Evolutionary conservation across 208 protist genomes (phyloP).

Genomic region (Leptomonas seymouri): DNA sequence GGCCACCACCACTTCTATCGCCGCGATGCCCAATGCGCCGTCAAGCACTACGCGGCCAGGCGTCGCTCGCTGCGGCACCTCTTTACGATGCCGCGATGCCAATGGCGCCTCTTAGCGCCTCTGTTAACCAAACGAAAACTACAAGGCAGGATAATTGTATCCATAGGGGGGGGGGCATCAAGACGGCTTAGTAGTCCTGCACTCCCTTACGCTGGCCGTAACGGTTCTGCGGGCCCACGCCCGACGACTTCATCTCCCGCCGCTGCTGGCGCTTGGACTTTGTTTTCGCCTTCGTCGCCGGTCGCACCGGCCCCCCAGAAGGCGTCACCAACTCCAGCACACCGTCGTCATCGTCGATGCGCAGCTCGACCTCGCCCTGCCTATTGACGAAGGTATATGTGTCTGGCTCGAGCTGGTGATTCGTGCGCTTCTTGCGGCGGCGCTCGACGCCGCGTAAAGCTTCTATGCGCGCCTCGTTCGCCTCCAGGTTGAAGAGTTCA

Average conservation of each 20-base stretch:
- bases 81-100: too few relatives aligned
- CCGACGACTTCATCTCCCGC: slow-evolving; percentile 64
- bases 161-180: too few relatives aligned
- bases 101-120: too few relatives aligned
- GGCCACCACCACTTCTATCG: too few relatives aligned
- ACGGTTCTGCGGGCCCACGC: slow-evolving; percentile 56
- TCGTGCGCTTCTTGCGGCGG: slow-evolving; percentile 57
- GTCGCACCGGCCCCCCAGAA: slow-evolving; percentile 26
- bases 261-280: slow-evolving; percentile 73
- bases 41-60: too few relatives aligned
- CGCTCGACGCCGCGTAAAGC: slow-evolving; percentile 33
- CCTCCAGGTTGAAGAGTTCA: slow-evolving; percentile 82
- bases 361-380: slow-evolving; percentile 83
- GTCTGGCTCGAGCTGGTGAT: slow-evolving; percentile 82
- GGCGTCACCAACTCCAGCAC: slow-evolving; percentile 67
- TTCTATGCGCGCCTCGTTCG: slow-evolving; percentile 55
- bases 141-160: too few relatives aligned
- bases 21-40: too few relatives aligned
- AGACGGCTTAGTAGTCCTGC: slow-evolving; percentile 50
- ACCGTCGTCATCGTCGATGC: slow-evolving; percentile 88
- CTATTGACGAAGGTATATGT: slow-evolving; percentile 76
- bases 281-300: slow-evolving; percentile 43
- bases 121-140: too few relatives aligned
- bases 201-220: slow-evolving; percentile 64
- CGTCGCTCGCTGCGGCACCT: too few relatives aligned